phyloP scores from a whole-genome alignment of 2,329 filamentous ascomycete species.

The Domatiomyces catenatus region DNA sequence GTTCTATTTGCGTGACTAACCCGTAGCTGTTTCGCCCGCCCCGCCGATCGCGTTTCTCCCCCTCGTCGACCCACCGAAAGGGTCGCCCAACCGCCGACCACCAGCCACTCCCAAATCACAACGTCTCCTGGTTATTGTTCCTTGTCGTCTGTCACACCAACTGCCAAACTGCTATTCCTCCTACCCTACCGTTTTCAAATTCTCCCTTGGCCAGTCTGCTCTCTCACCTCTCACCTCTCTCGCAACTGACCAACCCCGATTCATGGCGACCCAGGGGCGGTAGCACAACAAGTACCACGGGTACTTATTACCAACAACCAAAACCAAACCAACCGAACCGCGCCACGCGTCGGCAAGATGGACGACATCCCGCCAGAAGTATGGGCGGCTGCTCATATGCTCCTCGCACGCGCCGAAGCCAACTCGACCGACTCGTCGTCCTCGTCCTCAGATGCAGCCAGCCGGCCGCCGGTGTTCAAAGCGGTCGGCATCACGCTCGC shows the following conservation, averaged over 20 bases:
- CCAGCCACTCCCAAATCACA: neutral
- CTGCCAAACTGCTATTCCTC: neutral
- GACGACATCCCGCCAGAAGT: constrained; percentile 10
- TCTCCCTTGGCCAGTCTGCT: neutral
- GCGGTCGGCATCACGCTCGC: constrained; percentile 74
- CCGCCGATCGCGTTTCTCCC: neutral
- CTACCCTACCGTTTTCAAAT: neutral
- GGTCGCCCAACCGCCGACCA: neutral
- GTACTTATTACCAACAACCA: neutral
- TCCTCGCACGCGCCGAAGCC: constrained; percentile 15
- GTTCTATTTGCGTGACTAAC: neutral
- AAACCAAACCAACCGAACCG: neutral
- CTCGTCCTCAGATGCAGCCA: constrained; percentile 1
- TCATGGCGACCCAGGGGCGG: neutral
- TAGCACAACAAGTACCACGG: neutral
- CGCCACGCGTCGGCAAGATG: constrained; percentile 1
- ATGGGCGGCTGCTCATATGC: constrained; percentile 13
- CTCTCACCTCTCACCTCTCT: no score
- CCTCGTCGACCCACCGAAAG: neutral
- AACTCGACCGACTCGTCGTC: constrained; percentile 8
- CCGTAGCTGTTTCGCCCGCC: neutral
- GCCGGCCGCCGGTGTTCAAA: constrained; percentile 54
- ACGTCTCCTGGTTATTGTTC: neutral
- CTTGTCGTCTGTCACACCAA: neutral
- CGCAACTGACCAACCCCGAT: no score